Percentiles rank a stretch among this genome's conserved stretches.
phyloP scores from a whole-genome alignment of 345 rosid genomes.

The Gossypium raimondii region DNA sequence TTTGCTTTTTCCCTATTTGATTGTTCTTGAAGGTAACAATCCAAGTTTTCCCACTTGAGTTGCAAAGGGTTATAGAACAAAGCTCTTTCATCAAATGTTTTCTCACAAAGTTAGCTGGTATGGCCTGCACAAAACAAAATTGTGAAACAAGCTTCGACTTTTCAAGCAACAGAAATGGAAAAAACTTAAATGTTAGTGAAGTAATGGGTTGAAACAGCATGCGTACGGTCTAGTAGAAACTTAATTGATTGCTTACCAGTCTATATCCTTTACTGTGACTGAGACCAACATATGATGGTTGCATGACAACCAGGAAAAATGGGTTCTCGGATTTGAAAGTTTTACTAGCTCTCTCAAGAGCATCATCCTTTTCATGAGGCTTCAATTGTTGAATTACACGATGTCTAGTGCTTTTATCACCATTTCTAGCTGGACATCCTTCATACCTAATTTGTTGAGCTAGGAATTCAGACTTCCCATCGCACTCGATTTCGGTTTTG shows the following conservation, averaged over 20 bases:
- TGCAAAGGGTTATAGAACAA: neutral
- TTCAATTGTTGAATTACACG: neutral
- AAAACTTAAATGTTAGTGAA: no score
- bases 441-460: neutral
- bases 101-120: constrained; percentile 7
- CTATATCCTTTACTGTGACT: neutral
- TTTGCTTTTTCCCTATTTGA: neutral
- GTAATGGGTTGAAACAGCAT: neutral
- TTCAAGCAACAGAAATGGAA: neutral
- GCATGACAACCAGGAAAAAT: constrained; percentile 16
- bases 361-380: neutral
- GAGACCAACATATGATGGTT: constrained; percentile 7
- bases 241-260: constrained; percentile 7
- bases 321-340: constrained; percentile 18
- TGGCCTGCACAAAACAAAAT: constrained; percentile 1
- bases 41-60: constrained; percentile 23
- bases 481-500: neutral
- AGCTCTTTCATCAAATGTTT: neutral
- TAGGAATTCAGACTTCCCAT: neutral
- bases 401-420: neutral
- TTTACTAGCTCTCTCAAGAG: neutral
- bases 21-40: neutral
- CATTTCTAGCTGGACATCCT: neutral
- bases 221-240: neutral
- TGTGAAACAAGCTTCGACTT: neutral